Percentiles rank a stretch among this genome's conserved stretches.
Evolutionary conservation across 2,329 filamentous ascomycete species (phyloP).

Genomic region (Fusarium sp.): DNA sequence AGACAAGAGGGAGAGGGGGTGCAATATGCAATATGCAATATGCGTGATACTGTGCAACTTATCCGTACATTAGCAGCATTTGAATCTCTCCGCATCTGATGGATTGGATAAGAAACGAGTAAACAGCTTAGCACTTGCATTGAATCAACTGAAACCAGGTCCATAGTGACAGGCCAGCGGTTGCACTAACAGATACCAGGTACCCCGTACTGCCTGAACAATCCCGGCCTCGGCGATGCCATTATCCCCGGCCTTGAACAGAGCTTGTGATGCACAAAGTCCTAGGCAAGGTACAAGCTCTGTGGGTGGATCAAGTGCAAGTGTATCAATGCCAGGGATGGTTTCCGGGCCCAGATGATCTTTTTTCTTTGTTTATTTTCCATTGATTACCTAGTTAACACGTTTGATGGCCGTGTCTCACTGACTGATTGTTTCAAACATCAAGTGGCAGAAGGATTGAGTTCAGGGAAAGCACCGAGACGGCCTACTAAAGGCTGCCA

Average conservation of each 20-base stretch:
- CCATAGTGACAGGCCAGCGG: too few relatives aligned
- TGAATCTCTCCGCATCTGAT: neutral
- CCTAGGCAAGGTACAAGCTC: slow-evolving; percentile 27
- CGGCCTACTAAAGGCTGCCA: neutral
- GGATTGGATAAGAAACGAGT: too few relatives aligned
- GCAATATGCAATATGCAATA: slow-evolving; percentile 2
- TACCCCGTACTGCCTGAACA: neutral
- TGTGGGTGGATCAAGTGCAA: slow-evolving; percentile 22
- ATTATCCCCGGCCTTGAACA: slow-evolving; percentile 2
- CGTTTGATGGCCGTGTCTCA: slow-evolving; percentile 8
- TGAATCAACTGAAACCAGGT: too few relatives aligned
- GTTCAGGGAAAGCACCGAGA: slow-evolving; percentile 1
- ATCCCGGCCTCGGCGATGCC: neutral
- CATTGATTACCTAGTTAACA: neutral
- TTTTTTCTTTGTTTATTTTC: slow-evolving; percentile 18
- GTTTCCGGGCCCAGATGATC: slow-evolving; percentile 15
- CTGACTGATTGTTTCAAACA: slow-evolving; percentile 6
- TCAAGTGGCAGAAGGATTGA: neutral
- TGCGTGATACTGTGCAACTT: slow-evolving; percentile 17
- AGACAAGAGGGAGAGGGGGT: slow-evolving; percentile 1
- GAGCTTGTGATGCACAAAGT: slow-evolving; percentile 28
- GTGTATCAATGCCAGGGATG: slow-evolving; percentile 22
- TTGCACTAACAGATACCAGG: slow-evolving; percentile 15
- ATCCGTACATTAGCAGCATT: neutral
- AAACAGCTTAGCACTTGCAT: too few relatives aligned